Percentiles rank a stretch among this genome's conserved stretches.
Conservation (phyloP, 164 flowering plant genomes). For the Tetracentron sinense region DNA sequence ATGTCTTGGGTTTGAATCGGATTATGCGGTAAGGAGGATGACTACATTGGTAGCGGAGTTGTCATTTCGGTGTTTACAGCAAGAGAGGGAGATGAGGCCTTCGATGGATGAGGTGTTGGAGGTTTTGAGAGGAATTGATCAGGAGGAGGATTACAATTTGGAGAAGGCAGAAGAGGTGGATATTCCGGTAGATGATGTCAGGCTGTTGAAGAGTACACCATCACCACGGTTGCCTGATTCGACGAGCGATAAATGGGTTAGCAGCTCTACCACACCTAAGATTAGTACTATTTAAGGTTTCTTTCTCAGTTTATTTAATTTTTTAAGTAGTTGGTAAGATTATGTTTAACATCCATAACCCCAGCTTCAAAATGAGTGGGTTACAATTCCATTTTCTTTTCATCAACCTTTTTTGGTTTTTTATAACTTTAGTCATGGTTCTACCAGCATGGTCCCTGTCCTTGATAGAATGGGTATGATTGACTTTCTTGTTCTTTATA, state of each 20-base stretch:
- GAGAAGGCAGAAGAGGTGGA: background rate
- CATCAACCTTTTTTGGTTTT: too few relatives aligned
- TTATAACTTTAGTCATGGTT: too few relatives aligned
- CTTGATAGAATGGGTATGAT: too few relatives aligned
- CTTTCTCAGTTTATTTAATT: background rate
- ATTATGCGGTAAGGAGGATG: slow-evolving; percentile 6
- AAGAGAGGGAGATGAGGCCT: slow-evolving; percentile 10
- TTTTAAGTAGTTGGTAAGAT: background rate
- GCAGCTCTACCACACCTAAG: slow-evolving; percentile 31
- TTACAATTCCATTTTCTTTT: background rate
- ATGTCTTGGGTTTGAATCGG: slow-evolving; percentile 7
- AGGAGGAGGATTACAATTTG: background rate
- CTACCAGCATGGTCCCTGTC: too few relatives aligned
- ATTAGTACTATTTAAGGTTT: slow-evolving; percentile 14
- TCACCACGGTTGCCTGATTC: slow-evolving; percentile 31
- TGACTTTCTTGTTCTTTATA: too few relatives aligned
- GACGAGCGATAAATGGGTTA: slow-evolving; percentile 36
- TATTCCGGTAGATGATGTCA: slow-evolving; percentile 17
- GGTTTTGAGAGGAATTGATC: slow-evolving; percentile 1
- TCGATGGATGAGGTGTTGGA: slow-evolving; percentile 13
- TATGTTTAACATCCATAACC: background rate
- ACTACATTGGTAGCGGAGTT: slow-evolving; percentile 14
- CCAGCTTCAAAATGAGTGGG: background rate
- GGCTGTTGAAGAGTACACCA: slow-evolving; percentile 21
- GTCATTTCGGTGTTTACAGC: slow-evolving; percentile 14